These are phyloP conservation scores for Tritrichomonas foetus DNA, from an alignment of 208 protist species.

Conservation along the genomic window DNA sequence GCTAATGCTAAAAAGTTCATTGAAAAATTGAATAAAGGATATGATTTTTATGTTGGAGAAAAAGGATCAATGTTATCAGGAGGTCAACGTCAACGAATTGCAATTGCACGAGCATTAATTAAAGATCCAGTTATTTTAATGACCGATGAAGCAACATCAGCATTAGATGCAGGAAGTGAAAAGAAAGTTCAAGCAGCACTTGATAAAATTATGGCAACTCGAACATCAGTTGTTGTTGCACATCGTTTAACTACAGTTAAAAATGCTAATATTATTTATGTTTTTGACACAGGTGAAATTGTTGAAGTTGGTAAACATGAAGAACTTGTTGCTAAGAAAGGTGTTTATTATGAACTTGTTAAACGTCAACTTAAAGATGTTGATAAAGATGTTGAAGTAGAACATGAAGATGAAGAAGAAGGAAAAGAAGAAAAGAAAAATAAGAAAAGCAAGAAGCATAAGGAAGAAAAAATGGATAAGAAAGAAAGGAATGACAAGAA, in stretches of 20 bases:
- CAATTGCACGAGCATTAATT: slow-evolving; percentile 20
- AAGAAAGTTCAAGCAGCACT: slow-evolving; percentile 70
- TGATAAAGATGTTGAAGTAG: too few relatives aligned
- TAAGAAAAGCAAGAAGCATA: too few relatives aligned
- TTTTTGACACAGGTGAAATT: slow-evolving; percentile 29
- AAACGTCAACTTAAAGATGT: neutral
- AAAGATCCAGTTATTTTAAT: slow-evolving; percentile 31
- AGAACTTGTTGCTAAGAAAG: neutral
- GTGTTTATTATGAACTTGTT: neutral
- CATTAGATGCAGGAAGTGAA: slow-evolving; percentile 75
- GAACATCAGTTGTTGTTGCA: slow-evolving; percentile 77
- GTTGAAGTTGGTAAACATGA: neutral
- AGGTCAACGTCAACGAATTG: slow-evolving; percentile 53
- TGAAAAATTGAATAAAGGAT: neutral
- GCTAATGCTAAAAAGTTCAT: slow-evolving; percentile 24
- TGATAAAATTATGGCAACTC: slow-evolving; percentile 63
- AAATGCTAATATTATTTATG: slow-evolving; percentile 57
- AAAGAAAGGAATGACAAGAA: too few relatives aligned
- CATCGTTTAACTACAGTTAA: slow-evolving; percentile 76
- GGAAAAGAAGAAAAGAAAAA: too few relatives aligned
- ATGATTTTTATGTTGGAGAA: neutral
- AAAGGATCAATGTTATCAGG: slow-evolving; percentile 43
- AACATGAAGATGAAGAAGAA: too few relatives aligned
- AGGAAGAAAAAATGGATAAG: too few relatives aligned
- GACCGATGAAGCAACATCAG: slow-evolving; percentile 61